phyloP scores from a whole-genome alignment of 176 grass and related monocot genomes.

The Triticum turgidum region DNA sequence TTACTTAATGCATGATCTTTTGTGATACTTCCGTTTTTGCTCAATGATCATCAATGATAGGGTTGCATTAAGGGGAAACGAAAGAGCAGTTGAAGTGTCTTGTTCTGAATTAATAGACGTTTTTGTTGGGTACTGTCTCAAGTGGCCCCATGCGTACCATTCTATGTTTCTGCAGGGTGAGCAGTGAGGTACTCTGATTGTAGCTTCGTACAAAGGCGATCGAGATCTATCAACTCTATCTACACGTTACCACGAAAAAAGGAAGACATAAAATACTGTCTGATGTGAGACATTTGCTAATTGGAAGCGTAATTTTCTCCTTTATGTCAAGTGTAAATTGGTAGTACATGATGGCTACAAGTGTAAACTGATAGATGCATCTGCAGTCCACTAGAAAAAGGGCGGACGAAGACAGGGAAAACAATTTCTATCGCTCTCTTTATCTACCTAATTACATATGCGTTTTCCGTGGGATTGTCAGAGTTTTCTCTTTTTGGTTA shows the following conservation, averaged over 20 bases:
- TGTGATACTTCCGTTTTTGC: neutral
- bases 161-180: neutral
- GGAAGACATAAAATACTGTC: neutral
- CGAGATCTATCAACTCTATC: neutral
- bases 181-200: neutral
- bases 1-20: neutral
- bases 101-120: neutral
- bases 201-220: neutral
- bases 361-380: neutral
- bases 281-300: neutral
- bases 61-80: neutral
- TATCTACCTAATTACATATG: neutral
- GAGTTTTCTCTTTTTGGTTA: neutral
- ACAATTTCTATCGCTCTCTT: neutral
- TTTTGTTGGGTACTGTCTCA: neutral
- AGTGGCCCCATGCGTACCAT: neutral
- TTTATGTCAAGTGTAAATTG: neutral
- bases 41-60: neutral
- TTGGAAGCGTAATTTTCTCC: neutral
- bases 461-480: neutral
- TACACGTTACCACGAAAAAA: neutral
- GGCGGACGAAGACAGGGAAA: neutral
- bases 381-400: neutral
- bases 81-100: neutral
- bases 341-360: neutral